Percentiles rank a stretch among this genome's conserved stretches.
Evolutionary conservation across 139 green algal genomes (phyloP).

Genomic region (Mychonastes homosphaera): DNA sequence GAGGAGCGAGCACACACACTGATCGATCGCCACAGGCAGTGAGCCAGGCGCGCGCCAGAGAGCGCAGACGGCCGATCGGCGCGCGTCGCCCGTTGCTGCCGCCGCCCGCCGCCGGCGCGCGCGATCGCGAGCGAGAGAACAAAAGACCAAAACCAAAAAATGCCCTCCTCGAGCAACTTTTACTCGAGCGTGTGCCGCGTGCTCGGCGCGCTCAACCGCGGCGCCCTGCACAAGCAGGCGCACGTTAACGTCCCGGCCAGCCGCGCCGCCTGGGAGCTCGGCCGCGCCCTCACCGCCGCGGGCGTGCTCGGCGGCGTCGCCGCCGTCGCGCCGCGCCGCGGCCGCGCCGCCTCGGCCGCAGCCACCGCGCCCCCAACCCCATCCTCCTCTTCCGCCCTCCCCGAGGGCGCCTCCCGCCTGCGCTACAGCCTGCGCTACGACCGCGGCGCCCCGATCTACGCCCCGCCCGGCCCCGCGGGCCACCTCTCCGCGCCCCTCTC

Average conservation of each 20-base stretch:
- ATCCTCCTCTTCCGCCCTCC: too few relatives aligned
- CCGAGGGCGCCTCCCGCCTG: too few relatives aligned
- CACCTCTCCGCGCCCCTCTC: not conserved
- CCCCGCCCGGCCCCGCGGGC: not conserved
- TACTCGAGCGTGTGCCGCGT: conserved; percentile 16
- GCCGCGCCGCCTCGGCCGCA: too few relatives aligned
- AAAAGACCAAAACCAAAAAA: too few relatives aligned
- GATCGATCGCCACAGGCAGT: too few relatives aligned
- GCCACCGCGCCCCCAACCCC: too few relatives aligned
- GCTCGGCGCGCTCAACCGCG: conserved; percentile 15
- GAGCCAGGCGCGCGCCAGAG: too few relatives aligned
- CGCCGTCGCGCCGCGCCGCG: conserved; percentile 8
- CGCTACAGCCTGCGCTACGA: conserved; percentile 10
- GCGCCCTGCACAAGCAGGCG: conserved; percentile 1
- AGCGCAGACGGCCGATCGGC: too few relatives aligned
- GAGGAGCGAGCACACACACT: too few relatives aligned
- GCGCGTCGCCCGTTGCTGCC: too few relatives aligned
- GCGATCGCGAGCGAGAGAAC: too few relatives aligned
- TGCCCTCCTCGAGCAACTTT: not conserved
- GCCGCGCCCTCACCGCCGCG: not conserved
- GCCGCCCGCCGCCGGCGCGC: too few relatives aligned
- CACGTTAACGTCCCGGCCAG: conserved; percentile 8
- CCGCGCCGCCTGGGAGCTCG: conserved; percentile 15
- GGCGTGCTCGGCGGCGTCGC: conserved; percentile 9
- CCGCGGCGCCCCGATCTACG: conserved; percentile 11